Evolutionary conservation across 768 basidiomycete genomes (phyloP).

Genomic region (Xanthoconium purpureum): DNA sequence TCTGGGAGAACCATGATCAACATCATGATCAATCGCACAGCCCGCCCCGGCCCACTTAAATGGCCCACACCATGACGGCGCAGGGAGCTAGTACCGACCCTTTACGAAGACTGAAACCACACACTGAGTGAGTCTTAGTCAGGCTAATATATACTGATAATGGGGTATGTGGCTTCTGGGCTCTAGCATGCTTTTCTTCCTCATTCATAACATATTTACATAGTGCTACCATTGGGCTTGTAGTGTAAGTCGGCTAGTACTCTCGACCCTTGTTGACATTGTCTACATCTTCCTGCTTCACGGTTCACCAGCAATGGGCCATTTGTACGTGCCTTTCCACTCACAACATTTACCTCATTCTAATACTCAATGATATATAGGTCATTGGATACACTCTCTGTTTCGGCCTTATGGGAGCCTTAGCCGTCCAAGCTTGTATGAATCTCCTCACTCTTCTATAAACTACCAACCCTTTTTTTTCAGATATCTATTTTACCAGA

Average conservation of each 20-base stretch:
- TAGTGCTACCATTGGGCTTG: too few relatives aligned
- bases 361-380: constrained; percentile 2
- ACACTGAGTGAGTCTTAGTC: too few relatives aligned
- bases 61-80: too few relatives aligned
- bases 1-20: too few relatives aligned
- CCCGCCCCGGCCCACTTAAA: too few relatives aligned
- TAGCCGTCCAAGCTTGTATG: constrained; percentile 17
- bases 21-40: too few relatives aligned
- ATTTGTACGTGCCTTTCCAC: constrained; percentile 12
- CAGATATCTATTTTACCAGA: constrained; percentile 20
- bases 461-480: not conserved
- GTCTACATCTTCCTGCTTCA: not conserved
- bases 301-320: too few relatives aligned
- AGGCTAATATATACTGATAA: not conserved
- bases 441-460: not conserved
- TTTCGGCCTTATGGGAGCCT: too few relatives aligned
- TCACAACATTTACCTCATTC: not conserved
- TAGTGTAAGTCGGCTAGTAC: not conserved
- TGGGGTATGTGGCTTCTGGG: not conserved
- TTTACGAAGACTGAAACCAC: too few relatives aligned
- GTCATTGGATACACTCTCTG: constrained; percentile 13
- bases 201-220: too few relatives aligned
- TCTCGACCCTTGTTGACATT: not conserved
- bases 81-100: too few relatives aligned
- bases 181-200: too few relatives aligned